Conservation (phyloP, 768 basidiomycete species). For the Panaeolus cyanescens region DNA sequence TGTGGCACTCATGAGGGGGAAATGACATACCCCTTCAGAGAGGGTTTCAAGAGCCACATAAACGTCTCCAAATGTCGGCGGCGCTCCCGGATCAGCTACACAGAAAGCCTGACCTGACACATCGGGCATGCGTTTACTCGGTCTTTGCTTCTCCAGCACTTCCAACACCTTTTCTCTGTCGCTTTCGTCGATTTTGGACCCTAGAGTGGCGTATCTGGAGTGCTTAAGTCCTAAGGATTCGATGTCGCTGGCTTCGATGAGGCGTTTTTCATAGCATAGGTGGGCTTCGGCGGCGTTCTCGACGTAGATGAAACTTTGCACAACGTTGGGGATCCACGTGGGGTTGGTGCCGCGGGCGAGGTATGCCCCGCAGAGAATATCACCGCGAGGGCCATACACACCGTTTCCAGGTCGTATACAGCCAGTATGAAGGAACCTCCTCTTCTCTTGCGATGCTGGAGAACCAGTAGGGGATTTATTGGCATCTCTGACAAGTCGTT, state of each 20-base stretch:
- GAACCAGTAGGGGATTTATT: slow-evolving; percentile 32
- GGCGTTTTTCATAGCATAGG: slow-evolving; percentile 70
- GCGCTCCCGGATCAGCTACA: slow-evolving; percentile 65
- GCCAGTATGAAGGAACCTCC: slow-evolving; percentile 57
- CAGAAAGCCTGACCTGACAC: slow-evolving; percentile 75
- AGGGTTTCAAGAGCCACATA: slow-evolving; percentile 57
- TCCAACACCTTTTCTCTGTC: not conserved
- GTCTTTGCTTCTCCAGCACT: slow-evolving; percentile 36
- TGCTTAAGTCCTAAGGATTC: not conserved
- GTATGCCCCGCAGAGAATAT: slow-evolving; percentile 66
- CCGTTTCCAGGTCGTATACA: slow-evolving; percentile 81
- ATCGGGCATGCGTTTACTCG: slow-evolving; percentile 47
- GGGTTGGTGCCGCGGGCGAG: slow-evolving; percentile 61
- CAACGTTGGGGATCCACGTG: slow-evolving; percentile 57
- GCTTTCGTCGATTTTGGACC: not conserved
- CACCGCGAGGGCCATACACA: slow-evolving; percentile 74
- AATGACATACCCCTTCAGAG: slow-evolving; percentile 55
- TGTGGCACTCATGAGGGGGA: slow-evolving; percentile 60
- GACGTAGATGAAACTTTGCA: slow-evolving; percentile 72
- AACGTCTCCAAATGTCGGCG: slow-evolving; percentile 63
- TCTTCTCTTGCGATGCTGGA: not conserved
- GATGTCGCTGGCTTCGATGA: slow-evolving; percentile 33
- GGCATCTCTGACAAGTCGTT: slow-evolving; percentile 42
- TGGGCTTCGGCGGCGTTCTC: slow-evolving; percentile 78
- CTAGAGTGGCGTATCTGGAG: not conserved